phyloP scores from a whole-genome alignment of 139 green algal species.

The Chlamydomonas schloesseri region DNA sequence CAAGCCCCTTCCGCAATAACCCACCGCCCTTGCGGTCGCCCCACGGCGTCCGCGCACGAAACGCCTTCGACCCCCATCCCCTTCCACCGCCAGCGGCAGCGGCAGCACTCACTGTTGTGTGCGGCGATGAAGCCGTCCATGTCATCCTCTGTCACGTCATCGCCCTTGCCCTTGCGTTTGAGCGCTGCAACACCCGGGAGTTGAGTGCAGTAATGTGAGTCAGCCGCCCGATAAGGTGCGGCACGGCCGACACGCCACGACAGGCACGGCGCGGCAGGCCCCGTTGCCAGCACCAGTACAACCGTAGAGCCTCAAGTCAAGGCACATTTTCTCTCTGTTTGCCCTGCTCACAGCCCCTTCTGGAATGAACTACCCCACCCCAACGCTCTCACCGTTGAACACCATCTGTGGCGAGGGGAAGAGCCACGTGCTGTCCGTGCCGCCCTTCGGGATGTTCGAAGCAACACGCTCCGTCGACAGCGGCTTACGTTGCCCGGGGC shows the following conservation, averaged over 20 bases:
- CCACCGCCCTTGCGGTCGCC: no score
- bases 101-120: constrained; percentile 89
- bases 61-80: no score
- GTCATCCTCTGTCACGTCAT: constrained; percentile 91
- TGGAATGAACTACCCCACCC: not conserved
- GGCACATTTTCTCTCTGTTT: not conserved
- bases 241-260: no score
- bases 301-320: no score
- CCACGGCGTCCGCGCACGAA: no score
- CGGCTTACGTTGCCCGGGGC: constrained; percentile 81
- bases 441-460: constrained; percentile 94
- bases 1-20: no score
- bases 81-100: no score
- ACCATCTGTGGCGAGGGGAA: constrained; percentile 98
- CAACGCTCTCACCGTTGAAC: constrained; percentile 86
- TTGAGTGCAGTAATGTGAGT: no score
- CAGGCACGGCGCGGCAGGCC: no score
- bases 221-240: no score
- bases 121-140: constrained; percentile 91
- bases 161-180: constrained; percentile 93
- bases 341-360: no score
- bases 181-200: constrained; percentile 82
- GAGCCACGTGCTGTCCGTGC: constrained; percentile 85
- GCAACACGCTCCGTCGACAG: constrained; percentile 80
- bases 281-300: no score